Evolutionary conservation across 257 asterid genomes (phyloP).

Genomic region (Salvia miltiorrhiza): DNA sequence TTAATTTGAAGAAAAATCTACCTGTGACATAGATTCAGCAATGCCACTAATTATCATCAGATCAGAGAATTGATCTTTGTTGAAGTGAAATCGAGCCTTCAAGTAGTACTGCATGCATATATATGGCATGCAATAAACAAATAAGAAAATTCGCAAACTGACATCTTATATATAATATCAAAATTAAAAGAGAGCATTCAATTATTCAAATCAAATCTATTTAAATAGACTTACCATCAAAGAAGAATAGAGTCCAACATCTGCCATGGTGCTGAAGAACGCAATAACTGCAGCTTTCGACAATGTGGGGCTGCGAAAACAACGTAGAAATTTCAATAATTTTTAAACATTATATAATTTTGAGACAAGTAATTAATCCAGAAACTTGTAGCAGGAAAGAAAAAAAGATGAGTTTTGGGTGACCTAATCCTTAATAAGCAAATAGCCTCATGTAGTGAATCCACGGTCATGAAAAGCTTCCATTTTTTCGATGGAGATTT

Average conservation of each 20-base stretch:
- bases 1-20: constrained; percentile 4
- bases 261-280: constrained; percentile 56
- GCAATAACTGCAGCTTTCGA: constrained; percentile 69
- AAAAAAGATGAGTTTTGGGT: no score
- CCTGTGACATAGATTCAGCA: constrained; percentile 78
- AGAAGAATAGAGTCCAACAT: constrained; percentile 63
- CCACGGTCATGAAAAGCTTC: constrained; percentile 39
- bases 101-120: constrained; percentile 66
- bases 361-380: no score
- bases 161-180: background rate
- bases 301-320: constrained; percentile 54
- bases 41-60: constrained; percentile 67
- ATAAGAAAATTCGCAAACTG: background rate
- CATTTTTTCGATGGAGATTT: constrained; percentile 38
- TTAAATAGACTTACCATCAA: no score
- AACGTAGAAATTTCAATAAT: no score
- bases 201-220: no score
- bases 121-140: no score
- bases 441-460: constrained; percentile 50
- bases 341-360: no score
- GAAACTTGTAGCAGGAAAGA: no score
- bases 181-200: no score
- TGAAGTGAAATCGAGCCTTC: no score
- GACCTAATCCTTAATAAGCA: constrained; percentile 63
- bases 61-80: no score